Evolutionary conservation across 108 stramenopile species (phyloP).

Genomic region (Aurantiochytrium sp.): DNA sequence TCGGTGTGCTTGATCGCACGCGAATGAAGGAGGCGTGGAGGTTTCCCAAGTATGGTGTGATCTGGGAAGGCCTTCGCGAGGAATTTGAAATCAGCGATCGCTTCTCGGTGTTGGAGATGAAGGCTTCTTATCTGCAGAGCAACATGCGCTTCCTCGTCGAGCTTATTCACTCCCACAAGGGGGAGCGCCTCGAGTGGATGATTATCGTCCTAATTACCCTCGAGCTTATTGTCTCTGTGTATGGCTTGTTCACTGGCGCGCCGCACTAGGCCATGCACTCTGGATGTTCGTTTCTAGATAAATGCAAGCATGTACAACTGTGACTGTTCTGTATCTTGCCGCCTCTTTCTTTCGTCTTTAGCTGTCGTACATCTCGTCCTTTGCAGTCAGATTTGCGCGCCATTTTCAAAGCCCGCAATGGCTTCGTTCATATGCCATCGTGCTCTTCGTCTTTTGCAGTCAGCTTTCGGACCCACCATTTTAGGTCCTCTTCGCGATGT

Average conservation of each 20-base stretch:
- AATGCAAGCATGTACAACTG: no score
- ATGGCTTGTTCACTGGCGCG: not conserved
- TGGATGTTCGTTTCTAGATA: no score
- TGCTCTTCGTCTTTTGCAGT: no score
- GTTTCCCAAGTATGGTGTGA: conserved; percentile 67
- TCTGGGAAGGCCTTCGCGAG: conserved; percentile 65
- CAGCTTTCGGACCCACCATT: no score
- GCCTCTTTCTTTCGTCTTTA: no score
- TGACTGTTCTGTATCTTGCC: no score
- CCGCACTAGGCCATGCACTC: not conserved
- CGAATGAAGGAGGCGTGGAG: conserved; percentile 69
- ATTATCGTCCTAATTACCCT: conserved; percentile 76
- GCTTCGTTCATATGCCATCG: no score
- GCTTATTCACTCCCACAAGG: conserved; percentile 72
- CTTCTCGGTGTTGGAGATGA: conserved; percentile 77
- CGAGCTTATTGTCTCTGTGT: conserved; percentile 64
- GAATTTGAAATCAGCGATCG: conserved; percentile 60
- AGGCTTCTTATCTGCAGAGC: conserved; percentile 74
- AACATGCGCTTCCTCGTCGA: conserved; percentile 89
- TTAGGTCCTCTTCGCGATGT: no score
- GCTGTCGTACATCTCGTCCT: no score
- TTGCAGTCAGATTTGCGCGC: no score
- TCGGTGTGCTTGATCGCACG: conserved; percentile 76
- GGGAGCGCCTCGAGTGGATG: conserved; percentile 77
- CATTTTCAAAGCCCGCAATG: no score